A percentile compares a stretch with the other conserved stretches of the same genome.
phyloP scores from a whole-genome alignment of 495 filamentous ascomycete species.

The Penicillium alfredii region DNA sequence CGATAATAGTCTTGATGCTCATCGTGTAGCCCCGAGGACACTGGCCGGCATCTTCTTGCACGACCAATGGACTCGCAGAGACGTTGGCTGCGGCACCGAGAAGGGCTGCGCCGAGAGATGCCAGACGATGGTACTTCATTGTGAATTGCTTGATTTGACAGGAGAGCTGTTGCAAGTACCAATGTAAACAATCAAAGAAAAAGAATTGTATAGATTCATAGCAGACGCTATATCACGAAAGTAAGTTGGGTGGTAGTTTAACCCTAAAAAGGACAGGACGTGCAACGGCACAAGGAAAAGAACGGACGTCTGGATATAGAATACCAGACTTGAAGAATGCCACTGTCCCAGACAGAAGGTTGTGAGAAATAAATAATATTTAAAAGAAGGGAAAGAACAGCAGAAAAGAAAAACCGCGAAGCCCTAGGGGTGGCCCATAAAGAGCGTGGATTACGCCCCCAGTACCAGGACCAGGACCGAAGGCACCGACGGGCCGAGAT shows the following conservation, averaged over 20 bases:
- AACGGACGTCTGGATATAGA: conserved; percentile 34
- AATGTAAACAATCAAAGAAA: neutral
- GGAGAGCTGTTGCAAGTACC: neutral
- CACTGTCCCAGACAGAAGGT: conserved; percentile 25
- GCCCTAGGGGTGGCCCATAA: no score
- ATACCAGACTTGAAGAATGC: conserved; percentile 20
- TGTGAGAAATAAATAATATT: conserved; percentile 9
- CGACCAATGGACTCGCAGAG: conserved; percentile 21
- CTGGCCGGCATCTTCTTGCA: conserved; percentile 14
- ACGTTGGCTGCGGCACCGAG: conserved; percentile 25
- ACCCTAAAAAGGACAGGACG: conserved; percentile 25
- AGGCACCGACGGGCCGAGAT: conserved; percentile 1
- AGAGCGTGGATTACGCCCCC: no score
- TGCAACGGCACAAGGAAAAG: conserved; percentile 22
- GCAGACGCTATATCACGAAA: neutral
- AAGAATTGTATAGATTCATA: neutral
- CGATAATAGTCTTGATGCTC: conserved; percentile 22
- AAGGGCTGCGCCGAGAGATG: conserved; percentile 25
- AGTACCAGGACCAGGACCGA: neutral
- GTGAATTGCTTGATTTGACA: conserved; percentile 1
- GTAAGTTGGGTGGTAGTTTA: no score
- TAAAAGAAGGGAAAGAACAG: conserved; percentile 3
- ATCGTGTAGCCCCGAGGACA: conserved; percentile 29
- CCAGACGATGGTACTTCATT: conserved; percentile 33
- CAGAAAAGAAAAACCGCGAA: conserved; percentile 2